Percentiles rank a stretch among this genome's conserved stretches.
Evolutionary conservation across 768 basidiomycete genomes (phyloP).

Genomic region (Sistotremastrum suecicum): DNA sequence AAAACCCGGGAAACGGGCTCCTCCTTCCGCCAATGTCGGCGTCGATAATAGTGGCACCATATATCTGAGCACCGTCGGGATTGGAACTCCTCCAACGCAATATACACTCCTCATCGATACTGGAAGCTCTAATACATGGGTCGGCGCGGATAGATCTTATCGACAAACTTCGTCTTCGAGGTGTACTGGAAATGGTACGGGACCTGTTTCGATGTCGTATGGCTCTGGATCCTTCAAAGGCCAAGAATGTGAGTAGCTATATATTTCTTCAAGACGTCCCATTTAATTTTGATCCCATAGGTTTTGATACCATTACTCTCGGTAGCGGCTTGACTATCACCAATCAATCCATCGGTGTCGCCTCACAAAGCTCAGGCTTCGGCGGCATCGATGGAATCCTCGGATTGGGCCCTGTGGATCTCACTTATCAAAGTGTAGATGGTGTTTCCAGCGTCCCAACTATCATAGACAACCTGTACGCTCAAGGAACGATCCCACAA

Average conservation of each 20-base stretch:
- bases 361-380: background rate
- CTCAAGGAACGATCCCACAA: constrained; percentile 15
- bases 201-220: constrained; percentile 5
- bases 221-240: constrained; percentile 12
- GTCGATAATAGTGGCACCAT: too few species aligned
- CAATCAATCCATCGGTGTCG: constrained; percentile 3
- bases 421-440: background rate
- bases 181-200: constrained; percentile 8
- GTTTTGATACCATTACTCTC: constrained; percentile 2
- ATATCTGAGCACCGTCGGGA: constrained; percentile 17
- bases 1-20: too few species aligned
- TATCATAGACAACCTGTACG: constrained; percentile 20
- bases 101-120: constrained; percentile 18
- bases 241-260: constrained; percentile 5
- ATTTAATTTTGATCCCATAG: background rate
- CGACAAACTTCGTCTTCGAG: constrained; percentile 8
- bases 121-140: constrained; percentile 20
- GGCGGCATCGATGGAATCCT: constrained; percentile 2
- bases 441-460: constrained; percentile 15
- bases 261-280: background rate
- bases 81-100: constrained; percentile 14
- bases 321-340: constrained; percentile 1
- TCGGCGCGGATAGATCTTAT: constrained; percentile 15
- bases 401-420: constrained; percentile 1
- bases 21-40: too few species aligned